Conservation (phyloP, 2,329 filamentous ascomycete species). For the Rutstroemia sp. region DNA sequence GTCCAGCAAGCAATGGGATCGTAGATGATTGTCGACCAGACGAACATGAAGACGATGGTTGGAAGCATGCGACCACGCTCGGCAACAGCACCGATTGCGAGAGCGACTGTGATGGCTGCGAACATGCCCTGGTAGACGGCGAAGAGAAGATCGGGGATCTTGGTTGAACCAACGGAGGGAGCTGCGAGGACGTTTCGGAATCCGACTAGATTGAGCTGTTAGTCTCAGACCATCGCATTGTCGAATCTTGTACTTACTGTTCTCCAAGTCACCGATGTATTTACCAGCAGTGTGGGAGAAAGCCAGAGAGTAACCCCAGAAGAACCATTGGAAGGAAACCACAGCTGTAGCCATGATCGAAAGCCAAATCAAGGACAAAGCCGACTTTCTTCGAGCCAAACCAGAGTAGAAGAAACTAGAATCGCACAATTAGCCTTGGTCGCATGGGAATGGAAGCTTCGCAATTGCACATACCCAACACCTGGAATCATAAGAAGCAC, state of each 20-base stretch:
- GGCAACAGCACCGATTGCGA: constrained; percentile 77
- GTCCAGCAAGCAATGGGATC: constrained; percentile 94
- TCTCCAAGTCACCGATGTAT: constrained; percentile 73
- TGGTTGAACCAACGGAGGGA: constrained; percentile 65
- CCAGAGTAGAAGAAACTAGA: constrained; percentile 80
- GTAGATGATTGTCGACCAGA: constrained; percentile 87
- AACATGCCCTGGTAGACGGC: constrained; percentile 87
- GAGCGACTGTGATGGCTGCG: constrained; percentile 75
- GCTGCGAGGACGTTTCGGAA: constrained; percentile 67
- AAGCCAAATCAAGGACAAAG: constrained; percentile 83
- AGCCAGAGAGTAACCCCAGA: constrained; percentile 30
- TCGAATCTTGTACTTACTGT: constrained; percentile 35
- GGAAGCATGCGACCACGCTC: constrained; percentile 85
- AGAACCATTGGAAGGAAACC: constrained; percentile 85
- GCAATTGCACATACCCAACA: constrained; percentile 52
- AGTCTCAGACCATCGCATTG: too few species aligned
- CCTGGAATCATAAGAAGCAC: constrained; percentile 91
- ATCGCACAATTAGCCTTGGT: constrained; percentile 15
- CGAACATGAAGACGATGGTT: constrained; percentile 85
- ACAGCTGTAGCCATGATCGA: constrained; percentile 81
- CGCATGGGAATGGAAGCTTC: constrained; percentile 5
- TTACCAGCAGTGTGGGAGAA: constrained; percentile 48
- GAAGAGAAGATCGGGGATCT: constrained; percentile 77
- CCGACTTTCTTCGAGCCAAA: constrained; percentile 80
- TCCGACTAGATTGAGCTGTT: constrained; percentile 41